phyloP scores from a whole-genome alignment of 2,329 filamentous ascomycete species.

The Pseudogymnoascus sp. region DNA sequence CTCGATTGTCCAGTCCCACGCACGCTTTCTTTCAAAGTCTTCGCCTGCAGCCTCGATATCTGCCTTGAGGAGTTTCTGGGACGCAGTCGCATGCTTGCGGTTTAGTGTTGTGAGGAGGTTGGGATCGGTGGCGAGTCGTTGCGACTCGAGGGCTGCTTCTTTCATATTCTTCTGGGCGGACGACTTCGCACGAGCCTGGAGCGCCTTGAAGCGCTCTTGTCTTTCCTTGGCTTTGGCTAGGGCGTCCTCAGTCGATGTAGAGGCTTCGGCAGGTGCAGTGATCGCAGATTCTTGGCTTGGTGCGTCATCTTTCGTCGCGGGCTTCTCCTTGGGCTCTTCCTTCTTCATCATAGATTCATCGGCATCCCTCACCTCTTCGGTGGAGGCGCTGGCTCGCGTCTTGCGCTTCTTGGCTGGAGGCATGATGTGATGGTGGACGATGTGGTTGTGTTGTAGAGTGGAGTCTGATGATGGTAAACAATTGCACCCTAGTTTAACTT shows the following conservation, averaged over 20 bases:
- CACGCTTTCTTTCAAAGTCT: constrained; percentile 95
- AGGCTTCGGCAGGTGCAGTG: constrained; percentile 5
- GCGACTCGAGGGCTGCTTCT: constrained; percentile 76
- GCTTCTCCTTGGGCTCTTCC: background rate
- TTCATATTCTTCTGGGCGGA: constrained; percentile 71
- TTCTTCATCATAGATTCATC: background rate
- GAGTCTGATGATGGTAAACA: constrained; percentile 16
- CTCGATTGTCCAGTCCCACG: constrained; percentile 97
- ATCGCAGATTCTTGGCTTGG: constrained; percentile 13
- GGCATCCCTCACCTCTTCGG: constrained; percentile 17
- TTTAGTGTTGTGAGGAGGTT: constrained; percentile 70
- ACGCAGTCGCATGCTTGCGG: constrained; percentile 79
- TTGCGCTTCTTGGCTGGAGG: constrained; percentile 43
- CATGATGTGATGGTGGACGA: constrained; percentile 27
- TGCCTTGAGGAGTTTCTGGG: constrained; percentile 88
- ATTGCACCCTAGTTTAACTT: constrained; percentile 23
- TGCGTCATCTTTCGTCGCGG: background rate
- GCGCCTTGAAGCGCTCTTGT: constrained; percentile 76
- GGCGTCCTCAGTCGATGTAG: constrained; percentile 26
- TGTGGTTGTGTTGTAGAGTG: constrained; percentile 13
- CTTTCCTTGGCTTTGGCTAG: constrained; percentile 55
- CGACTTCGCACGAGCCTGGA: constrained; percentile 72
- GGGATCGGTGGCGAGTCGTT: constrained; percentile 72
- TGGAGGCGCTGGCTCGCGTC: constrained; percentile 29
- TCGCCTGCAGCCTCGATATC: constrained; percentile 79